Evolutionary conservation across 805 yeast genomes (phyloP).

Genomic region (Cyberlindnera maritima): DNA sequence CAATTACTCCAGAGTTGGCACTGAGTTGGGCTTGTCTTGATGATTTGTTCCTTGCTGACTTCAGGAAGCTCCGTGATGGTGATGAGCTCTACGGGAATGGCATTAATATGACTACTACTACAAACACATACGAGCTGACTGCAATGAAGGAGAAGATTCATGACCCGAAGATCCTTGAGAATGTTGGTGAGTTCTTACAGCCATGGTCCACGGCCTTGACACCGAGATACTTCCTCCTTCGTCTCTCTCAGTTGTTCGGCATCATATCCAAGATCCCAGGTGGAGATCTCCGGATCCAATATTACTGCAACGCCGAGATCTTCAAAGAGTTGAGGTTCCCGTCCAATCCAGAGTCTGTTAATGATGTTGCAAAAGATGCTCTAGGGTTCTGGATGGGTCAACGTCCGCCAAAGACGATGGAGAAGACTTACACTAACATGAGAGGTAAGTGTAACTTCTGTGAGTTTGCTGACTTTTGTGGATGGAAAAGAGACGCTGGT

Average conservation of each 20-base stretch:
- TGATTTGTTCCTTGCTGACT: slow-evolving; percentile 38
- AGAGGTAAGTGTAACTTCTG: slow-evolving; percentile 50
- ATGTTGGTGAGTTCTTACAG: slow-evolving; percentile 28
- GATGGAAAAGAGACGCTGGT: slow-evolving; percentile 32
- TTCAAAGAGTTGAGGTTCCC: slow-evolving; percentile 40
- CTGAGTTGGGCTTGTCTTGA: slow-evolving; percentile 37
- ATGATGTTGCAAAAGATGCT: slow-evolving; percentile 32
- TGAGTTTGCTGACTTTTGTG: slow-evolving; percentile 45
- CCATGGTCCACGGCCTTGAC: slow-evolving; percentile 58
- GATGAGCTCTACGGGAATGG: slow-evolving; percentile 3
- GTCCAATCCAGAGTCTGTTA: slow-evolving; percentile 27
- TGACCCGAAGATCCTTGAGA: slow-evolving; percentile 1
- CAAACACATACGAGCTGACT: slow-evolving; percentile 20
- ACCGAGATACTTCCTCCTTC: slow-evolving; percentile 50
- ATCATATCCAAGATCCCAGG: slow-evolving; percentile 36
- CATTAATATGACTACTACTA: background rate
- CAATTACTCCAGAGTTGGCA: slow-evolving; percentile 41
- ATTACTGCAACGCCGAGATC: slow-evolving; percentile 43
- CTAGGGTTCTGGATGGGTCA: slow-evolving; percentile 58
- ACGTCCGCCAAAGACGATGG: slow-evolving; percentile 45
- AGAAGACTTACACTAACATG: slow-evolving; percentile 33
- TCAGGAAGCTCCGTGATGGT: slow-evolving; percentile 41
- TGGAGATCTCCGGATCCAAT: slow-evolving; percentile 45
- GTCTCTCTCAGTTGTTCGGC: slow-evolving; percentile 47
- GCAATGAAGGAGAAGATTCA: slow-evolving; percentile 18